These are phyloP conservation scores for Sextonia rubra DNA, from an alignment of 164 flowering plant species.

Conservation along the genomic window DNA sequence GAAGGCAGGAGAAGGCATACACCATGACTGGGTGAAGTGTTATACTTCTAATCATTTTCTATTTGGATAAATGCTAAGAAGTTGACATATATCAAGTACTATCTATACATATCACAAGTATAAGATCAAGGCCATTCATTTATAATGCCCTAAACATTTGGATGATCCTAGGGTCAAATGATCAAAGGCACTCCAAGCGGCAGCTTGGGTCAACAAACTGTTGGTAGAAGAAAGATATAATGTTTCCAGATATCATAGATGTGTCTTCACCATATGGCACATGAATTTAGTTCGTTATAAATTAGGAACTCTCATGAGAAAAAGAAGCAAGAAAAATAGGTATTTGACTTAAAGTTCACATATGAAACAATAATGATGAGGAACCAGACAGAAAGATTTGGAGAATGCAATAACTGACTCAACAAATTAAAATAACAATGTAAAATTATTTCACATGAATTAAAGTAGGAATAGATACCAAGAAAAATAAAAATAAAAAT, in stretches of 20 bases:
- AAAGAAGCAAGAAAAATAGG: not conserved
- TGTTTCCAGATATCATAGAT: not conserved
- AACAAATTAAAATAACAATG: not conserved
- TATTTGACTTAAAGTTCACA: too few species aligned
- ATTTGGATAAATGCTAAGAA: too few species aligned
- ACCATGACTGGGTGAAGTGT: conserved; percentile 1
- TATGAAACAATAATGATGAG: not conserved
- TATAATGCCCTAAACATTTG: not conserved
- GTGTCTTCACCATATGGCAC: too few species aligned
- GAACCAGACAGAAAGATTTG: not conserved
- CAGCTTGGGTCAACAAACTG: not conserved
- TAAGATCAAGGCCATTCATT: not conserved
- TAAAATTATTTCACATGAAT: too few species aligned
- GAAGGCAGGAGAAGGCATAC: not conserved
- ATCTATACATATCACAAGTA: not conserved
- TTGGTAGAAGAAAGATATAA: not conserved
- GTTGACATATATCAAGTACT: too few species aligned
- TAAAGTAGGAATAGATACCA: not conserved
- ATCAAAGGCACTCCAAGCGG: not conserved
- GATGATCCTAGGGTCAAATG: not conserved
- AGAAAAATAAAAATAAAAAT: not conserved
- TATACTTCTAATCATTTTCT: not conserved
- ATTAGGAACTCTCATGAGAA: not conserved
- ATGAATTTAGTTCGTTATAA: too few species aligned
- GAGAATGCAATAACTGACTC: not conserved